Percentiles rank a stretch among this genome's conserved stretches.
Evolutionary conservation across 2,329 filamentous ascomycete species (phyloP).

Genomic region (Penicillium nordicum): DNA sequence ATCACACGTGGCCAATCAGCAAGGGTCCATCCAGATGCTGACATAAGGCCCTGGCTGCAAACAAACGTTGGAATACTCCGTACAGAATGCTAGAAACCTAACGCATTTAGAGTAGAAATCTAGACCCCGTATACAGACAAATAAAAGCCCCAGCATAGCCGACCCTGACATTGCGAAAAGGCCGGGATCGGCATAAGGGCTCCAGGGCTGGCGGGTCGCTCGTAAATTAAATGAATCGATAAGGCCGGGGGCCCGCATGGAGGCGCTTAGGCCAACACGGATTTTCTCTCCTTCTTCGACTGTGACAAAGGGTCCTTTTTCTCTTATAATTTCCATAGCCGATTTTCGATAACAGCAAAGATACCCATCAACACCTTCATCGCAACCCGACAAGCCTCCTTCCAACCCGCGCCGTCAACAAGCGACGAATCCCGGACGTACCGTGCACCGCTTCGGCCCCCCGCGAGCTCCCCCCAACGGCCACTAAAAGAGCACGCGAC

Average conservation of each 20-base stretch:
- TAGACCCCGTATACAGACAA: background rate
- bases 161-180: background rate
- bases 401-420: background rate
- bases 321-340: background rate
- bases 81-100: background rate
- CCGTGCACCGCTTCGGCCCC: background rate
- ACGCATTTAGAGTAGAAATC: background rate
- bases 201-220: background rate
- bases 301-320: background rate
- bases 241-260: slow-evolving; percentile 23
- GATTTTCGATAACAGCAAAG: background rate
- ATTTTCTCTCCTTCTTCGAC: slow-evolving; percentile 14
- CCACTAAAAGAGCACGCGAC: slow-evolving; percentile 3
- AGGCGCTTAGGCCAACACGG: slow-evolving; percentile 16
- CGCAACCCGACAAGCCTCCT: background rate
- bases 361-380: background rate
- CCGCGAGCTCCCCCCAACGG: background rate
- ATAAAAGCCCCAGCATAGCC: background rate
- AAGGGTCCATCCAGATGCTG: background rate
- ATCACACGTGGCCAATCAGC: background rate
- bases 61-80: background rate
- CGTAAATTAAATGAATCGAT: slow-evolving; percentile 14
- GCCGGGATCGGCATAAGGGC: background rate
- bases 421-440: background rate
- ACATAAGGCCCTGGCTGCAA: background rate